Evolutionary conservation across 2,329 filamentous ascomycete species (phyloP).

Genomic region (Colletotrichum spinosum): DNA sequence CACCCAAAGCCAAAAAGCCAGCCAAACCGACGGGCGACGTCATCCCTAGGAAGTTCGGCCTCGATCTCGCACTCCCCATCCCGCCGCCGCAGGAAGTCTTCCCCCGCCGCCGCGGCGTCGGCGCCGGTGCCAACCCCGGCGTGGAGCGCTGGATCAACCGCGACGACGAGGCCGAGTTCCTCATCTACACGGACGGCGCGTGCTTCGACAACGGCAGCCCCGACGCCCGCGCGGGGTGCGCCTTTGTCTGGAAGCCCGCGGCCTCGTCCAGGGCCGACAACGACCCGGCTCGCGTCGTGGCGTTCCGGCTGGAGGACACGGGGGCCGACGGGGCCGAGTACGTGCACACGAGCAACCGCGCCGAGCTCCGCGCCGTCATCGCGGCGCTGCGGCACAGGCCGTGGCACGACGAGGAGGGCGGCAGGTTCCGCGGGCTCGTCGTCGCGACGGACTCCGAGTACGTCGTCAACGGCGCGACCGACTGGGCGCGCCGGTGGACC

Average conservation of each 20-base stretch:
- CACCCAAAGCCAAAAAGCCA: too few species aligned
- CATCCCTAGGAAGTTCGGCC: conserved; percentile 48
- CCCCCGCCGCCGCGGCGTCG: conserved; percentile 23
- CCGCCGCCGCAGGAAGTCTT: conserved; percentile 44
- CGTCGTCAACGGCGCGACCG: conserved; percentile 57
- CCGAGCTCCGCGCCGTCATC: conserved; percentile 66
- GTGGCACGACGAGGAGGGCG: conserved; percentile 54
- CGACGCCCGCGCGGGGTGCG: conserved; percentile 54
- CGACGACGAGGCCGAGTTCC: conserved; percentile 43
- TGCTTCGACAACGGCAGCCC: conserved; percentile 55
- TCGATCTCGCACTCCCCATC: not conserved
- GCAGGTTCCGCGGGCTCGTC: conserved; percentile 52
- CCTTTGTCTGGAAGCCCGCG: conserved; percentile 45
- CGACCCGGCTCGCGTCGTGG: conserved; percentile 28
- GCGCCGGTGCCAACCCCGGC: not conserved
- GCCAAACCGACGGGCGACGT: conserved; percentile 16
- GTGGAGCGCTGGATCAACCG: conserved; percentile 46
- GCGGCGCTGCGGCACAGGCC: conserved; percentile 57
- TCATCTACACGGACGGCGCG: conserved; percentile 60
- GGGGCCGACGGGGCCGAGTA: conserved; percentile 53
- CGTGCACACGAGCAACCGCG: conserved; percentile 62
- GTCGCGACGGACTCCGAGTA: conserved; percentile 67
- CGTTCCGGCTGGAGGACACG: conserved; percentile 53
- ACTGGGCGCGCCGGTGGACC: conserved; percentile 57
- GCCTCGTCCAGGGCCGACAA: conserved; percentile 4